Percentiles rank a stretch among this genome's conserved stretches.
These are phyloP conservation scores for Colletotrichum navitas DNA, from an alignment of 2,329 filamentous ascomycete species.

Conservation along the genomic window DNA sequence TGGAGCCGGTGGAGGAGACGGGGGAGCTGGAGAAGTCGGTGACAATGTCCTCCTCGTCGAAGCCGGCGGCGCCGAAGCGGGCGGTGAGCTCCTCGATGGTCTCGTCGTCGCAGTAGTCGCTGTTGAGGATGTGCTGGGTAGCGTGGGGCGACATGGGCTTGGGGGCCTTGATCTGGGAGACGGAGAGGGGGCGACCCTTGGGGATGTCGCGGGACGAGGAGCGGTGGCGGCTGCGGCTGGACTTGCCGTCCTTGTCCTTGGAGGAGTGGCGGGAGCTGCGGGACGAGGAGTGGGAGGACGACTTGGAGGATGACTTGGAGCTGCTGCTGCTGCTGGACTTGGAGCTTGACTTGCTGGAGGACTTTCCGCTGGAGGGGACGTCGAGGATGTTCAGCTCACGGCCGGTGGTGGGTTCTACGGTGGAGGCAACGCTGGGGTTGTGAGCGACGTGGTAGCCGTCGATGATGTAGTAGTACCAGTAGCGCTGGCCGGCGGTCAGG, in stretches of 20 bases:
- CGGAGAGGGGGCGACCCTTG: constrained; percentile 89
- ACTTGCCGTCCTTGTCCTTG: constrained; percentile 56
- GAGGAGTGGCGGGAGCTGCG: constrained; percentile 51
- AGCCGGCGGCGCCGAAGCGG: constrained; percentile 74
- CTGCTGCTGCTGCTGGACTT: constrained; percentile 52
- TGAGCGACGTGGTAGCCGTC: constrained; percentile 98
- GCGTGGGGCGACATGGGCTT: constrained; percentile 90
- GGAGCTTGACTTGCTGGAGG: constrained; percentile 49
- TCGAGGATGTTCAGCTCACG: constrained; percentile 98
- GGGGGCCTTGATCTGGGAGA: constrained; percentile 90
- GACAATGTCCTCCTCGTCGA: constrained; percentile 70
- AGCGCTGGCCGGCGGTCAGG: constrained; percentile 88
- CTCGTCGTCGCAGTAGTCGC: constrained; percentile 79
- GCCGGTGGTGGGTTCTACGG: constrained; percentile 94
- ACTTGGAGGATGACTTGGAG: constrained; percentile 60
- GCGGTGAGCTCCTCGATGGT: constrained; percentile 83
- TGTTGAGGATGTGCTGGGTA: constrained; percentile 87
- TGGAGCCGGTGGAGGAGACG: constrained; percentile 77
- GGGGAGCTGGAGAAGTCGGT: constrained; percentile 69
- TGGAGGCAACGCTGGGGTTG: constrained; percentile 90
- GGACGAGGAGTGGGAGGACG: constrained; percentile 61
- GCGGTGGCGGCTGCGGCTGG: constrained; percentile 63
- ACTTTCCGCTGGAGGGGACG: constrained; percentile 71
- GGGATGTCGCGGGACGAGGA: constrained; percentile 74
- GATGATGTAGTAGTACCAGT: constrained; percentile 99